Conservation (phyloP, 208 protist genomes). For the Trypanosomatidae sp. region DNA sequence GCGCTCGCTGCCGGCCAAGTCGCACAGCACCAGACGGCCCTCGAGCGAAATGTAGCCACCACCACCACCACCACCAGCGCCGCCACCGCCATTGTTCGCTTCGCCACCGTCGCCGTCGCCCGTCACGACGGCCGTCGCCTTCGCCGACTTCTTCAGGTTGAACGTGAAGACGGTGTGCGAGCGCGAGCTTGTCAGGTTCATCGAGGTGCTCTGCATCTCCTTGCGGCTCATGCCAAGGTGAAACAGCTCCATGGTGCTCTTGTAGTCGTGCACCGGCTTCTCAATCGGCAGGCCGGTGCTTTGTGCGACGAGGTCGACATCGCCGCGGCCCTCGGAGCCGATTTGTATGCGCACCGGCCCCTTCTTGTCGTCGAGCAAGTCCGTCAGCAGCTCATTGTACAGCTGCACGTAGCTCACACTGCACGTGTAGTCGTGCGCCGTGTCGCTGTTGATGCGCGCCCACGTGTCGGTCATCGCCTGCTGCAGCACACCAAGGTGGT, state of each 20-base stretch:
- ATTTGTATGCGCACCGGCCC: conserved; percentile 67
- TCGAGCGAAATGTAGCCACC: conserved; percentile 36
- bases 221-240: conserved; percentile 60
- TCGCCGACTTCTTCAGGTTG: conserved; percentile 63
- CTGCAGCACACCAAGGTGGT: conserved; percentile 81
- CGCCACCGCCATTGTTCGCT: background rate
- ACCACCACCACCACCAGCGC: background rate
- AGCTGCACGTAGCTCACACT: conserved; percentile 82
- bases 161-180: conserved; percentile 91
- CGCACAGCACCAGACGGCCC: conserved; percentile 90
- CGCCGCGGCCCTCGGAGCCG: conserved; percentile 51
- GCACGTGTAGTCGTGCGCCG: conserved; percentile 59
- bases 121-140: conserved; percentile 17
- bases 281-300: conserved; percentile 39
- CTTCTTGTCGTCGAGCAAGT: conserved; percentile 65
- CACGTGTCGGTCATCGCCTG: conserved; percentile 61
- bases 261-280: conserved; percentile 40
- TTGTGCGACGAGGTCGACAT: conserved; percentile 70
- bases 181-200: conserved; percentile 86
- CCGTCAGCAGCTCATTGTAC: conserved; percentile 84
- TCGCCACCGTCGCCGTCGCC: conserved; percentile 1
- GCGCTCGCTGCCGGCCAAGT: conserved; percentile 96
- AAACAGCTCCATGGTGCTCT: conserved; percentile 65
- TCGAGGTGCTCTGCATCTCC: conserved; percentile 84
- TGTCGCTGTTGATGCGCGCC: conserved; percentile 43